These are phyloP conservation scores for Suillus alpinus DNA, from an alignment of 768 basidiomycete species.

Conservation along the genomic window DNA sequence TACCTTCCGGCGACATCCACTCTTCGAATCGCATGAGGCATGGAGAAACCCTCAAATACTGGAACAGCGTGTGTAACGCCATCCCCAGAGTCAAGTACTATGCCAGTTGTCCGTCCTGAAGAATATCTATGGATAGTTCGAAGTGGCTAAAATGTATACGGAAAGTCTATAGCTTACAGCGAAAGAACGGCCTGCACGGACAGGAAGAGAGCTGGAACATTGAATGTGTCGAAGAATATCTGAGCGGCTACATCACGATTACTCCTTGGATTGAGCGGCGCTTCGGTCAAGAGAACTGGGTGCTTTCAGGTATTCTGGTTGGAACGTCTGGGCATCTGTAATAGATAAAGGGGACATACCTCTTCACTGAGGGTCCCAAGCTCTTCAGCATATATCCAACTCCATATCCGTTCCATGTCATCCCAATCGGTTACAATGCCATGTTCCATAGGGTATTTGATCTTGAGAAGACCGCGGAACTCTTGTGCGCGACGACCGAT, in stretches of 20 bases:
- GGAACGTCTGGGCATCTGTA: not conserved
- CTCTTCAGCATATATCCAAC: conserved; percentile 95
- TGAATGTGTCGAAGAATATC: conserved; percentile 99
- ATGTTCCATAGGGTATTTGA: conserved; percentile 99
- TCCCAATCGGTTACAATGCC: conserved; percentile 99
- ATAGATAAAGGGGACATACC: conserved; percentile 43
- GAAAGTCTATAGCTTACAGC: conserved; percentile 55
- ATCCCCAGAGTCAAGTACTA: conserved; percentile 97
- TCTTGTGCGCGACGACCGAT: conserved; percentile 96
- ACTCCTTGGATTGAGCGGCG: conserved; percentile 92
- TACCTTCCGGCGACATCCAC: conserved; percentile 96
- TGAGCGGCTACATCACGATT: conserved; percentile 97
- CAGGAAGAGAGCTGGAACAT: conserved; percentile 94
- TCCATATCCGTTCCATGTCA: conserved; percentile 99
- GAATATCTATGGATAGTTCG: conserved; percentile 68
- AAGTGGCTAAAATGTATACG: conserved; percentile 9
- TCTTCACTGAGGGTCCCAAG: conserved; percentile 95
- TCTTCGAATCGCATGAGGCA: conserved; percentile 96
- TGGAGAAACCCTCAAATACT: conserved; percentile 98
- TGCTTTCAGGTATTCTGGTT: conserved; percentile 54
- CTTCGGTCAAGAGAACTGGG: conserved; percentile 95
- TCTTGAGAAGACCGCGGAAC: conserved; percentile 91
- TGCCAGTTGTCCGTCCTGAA: conserved; percentile 97
- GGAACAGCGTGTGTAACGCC: conserved; percentile 99
- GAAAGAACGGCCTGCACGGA: conserved; percentile 97